Percentiles rank a stretch among this genome's conserved stretches.
Evolutionary conservation across 495 filamentous ascomycete genomes (phyloP).

Genomic region (Entonaema liquescens): DNA sequence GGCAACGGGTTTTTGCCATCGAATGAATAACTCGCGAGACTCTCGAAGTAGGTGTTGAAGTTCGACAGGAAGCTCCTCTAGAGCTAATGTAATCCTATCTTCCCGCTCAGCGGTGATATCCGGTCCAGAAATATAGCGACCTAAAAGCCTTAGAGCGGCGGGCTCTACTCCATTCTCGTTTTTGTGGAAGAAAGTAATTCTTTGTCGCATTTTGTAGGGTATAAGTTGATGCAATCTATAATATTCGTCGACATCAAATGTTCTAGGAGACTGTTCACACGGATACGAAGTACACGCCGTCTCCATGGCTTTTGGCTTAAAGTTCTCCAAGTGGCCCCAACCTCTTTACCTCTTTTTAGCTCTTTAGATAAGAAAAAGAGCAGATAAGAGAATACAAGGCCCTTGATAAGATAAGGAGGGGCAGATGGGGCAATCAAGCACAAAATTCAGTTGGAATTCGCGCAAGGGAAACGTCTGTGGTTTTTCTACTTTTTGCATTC

Average conservation of each 20-base stretch:
- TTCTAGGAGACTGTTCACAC: conserved; percentile 33
- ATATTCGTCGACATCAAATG: conserved; percentile 25
- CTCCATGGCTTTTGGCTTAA: not conserved
- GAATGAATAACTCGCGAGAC: conserved; percentile 78
- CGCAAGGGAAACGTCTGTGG: not conserved
- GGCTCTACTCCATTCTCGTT: conserved; percentile 68
- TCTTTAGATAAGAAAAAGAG: conserved; percentile 1
- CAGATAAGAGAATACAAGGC: no score
- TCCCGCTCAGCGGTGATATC: conserved; percentile 75
- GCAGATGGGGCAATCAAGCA: conserved; percentile 2
- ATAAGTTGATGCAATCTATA: conserved; percentile 22
- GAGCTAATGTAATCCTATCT: conserved; percentile 76
- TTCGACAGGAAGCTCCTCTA: conserved; percentile 77
- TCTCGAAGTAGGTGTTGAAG: conserved; percentile 69
- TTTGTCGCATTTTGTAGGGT: conserved; percentile 73
- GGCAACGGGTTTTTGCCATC: conserved; percentile 71
- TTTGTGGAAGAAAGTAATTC: conserved; percentile 81
- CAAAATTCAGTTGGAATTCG: not conserved
- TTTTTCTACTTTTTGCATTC: conserved; percentile 16
- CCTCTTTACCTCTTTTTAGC: not conserved
- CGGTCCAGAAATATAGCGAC: conserved; percentile 60
- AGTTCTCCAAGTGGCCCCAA: conserved; percentile 1
- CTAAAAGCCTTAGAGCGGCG: conserved; percentile 62
- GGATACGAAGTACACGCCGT: conserved; percentile 19
- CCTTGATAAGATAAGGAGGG: conserved; percentile 14